Base-by-base conservation (phyloP, 257 asterid genomes). In the Paulownia fortunei region DNA sequence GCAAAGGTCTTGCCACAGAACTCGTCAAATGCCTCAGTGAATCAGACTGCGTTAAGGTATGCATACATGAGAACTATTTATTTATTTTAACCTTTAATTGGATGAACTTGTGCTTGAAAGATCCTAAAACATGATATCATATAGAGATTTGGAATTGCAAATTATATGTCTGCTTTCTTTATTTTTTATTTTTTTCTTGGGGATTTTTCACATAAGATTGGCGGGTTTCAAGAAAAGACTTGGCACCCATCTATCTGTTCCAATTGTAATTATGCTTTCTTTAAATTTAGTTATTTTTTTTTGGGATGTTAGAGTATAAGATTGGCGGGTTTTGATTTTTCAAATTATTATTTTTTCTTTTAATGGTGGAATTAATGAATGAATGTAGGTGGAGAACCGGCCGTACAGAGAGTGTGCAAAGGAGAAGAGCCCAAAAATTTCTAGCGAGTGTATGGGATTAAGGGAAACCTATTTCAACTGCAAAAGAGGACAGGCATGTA, bases 391-490 rank as follows among this genome's bases (percentile, higher is more conserved):
- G 79, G 89, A 91, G 75, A 86, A 86, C 37, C 71, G 91, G 79
- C 70, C 87, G 0, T 87, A 73, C 74, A 85, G 92, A 63, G 97
- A 91, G 44, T 91, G 97, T 46, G 90, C 90, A 0, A 89, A 87
- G 64, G 92, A 87, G 82, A 85, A 83, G 72, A 83, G 84, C 77
- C 94, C 97, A 8, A 80, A 75, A 18, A 89, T 91, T 64, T 87
- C 94, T 3, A 86, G 87, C 42, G 90, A 89, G 76, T 91, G 97
- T 36, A 91, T 87, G 44, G 97, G 94, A 8, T 73, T 91, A 13
- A 82, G 97, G 76, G 97, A 91, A 80, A 91, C 97, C 2, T 91
- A 89, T 75, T 91, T 87, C 88, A 91, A 87, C 81, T 91, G 94
- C 88, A 91, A 91, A 81, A 87, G 97, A 84, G 97, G 94, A 75